These are phyloP conservation scores for Candida glaebosa DNA, from an alignment of 805 yeast genomes.

Conservation along the genomic window DNA sequence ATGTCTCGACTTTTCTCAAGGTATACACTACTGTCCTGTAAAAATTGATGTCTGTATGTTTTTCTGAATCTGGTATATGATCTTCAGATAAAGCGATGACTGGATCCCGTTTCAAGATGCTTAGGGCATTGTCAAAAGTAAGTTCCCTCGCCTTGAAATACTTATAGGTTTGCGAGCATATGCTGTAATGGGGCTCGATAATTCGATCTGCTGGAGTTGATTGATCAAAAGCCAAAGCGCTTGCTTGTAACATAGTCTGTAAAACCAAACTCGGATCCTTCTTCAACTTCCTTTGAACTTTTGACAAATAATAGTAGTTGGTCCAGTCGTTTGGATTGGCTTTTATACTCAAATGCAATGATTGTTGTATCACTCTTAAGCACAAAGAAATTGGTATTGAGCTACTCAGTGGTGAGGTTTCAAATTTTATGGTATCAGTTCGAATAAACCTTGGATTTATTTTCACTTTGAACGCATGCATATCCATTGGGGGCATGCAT, in stretches of 20 bases:
- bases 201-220: slow-evolving; percentile 49
- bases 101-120: slow-evolving; percentile 36
- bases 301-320: slow-evolving; percentile 54
- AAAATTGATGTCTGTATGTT: slow-evolving; percentile 21
- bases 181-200: slow-evolving; percentile 74
- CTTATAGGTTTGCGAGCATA: slow-evolving; percentile 59
- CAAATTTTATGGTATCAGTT: slow-evolving; percentile 22
- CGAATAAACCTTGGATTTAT: slow-evolving; percentile 32
- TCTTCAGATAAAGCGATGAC: slow-evolving; percentile 13
- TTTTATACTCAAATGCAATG: slow-evolving; percentile 47
- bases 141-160: slow-evolving; percentile 39
- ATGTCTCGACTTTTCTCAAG: slow-evolving; percentile 43
- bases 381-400: slow-evolving; percentile 22
- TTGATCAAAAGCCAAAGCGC: slow-evolving; percentile 36
- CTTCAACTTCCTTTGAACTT: slow-evolving; percentile 51
- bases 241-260: slow-evolving; percentile 41
- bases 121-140: slow-evolving; percentile 33
- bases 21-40: slow-evolving; percentile 40
- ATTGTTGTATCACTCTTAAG: slow-evolving; percentile 37
- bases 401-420: slow-evolving; percentile 18
- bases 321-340: slow-evolving; percentile 55
- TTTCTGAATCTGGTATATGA: neutral
- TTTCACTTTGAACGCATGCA: slow-evolving; percentile 49
- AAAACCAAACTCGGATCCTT: slow-evolving; percentile 31
- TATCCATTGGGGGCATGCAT: slow-evolving; percentile 60